Evolutionary conservation across 2,329 filamentous ascomycete genomes (phyloP), one percentile per base, ranked within the genome.

Genomic region (Aspergillus sp.): DNA sequence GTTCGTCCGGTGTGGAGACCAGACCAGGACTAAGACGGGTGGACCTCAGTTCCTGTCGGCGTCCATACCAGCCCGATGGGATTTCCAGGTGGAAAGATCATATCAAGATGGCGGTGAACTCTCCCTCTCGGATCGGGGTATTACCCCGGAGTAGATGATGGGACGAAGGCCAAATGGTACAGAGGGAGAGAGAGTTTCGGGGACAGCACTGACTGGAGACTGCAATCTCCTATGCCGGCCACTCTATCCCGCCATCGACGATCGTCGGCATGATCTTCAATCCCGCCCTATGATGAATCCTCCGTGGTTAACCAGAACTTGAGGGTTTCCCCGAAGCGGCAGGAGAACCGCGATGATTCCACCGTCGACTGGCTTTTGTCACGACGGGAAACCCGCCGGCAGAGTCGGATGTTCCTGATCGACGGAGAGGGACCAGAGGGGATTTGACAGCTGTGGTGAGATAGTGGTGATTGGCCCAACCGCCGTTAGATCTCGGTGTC

Each of bases 1-100:
- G 51, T 56, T 55, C 51, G 44, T 55, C 54, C 56, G 53, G 45
- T 22, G 57, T 50, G 57, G 52, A 53, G 46, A 53, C 36, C 53
- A 45, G 53, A 58, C 58, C 56, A 52, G 40, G 32, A 51, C 45
- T 55, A 35, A 35, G 4, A 3, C n/a, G 9, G 32, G 32, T 47
- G 45, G 32, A 47, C 5, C 26, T 30, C 26, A 30, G 26, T 9
- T 30, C 26, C 26, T 24, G 35, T 47, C 35, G 46, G 46, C 13
- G 46, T 36, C 46, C 13, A 22, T 19, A 10, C 19, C 16, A 35
- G 44, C 32, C 44, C 4, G 44, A 33, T n/a, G 11, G 16, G 35
- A 17, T 17, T 38, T n/a, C 16, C 13, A 38, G 35, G 11, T n/a
- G 35, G 35, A 8, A 38, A 38, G 35, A 38, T n/a, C 14, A 38